Evolutionary conservation across 768 basidiomycete species (phyloP).

Genomic region (Pleurotus cornucopiae): DNA sequence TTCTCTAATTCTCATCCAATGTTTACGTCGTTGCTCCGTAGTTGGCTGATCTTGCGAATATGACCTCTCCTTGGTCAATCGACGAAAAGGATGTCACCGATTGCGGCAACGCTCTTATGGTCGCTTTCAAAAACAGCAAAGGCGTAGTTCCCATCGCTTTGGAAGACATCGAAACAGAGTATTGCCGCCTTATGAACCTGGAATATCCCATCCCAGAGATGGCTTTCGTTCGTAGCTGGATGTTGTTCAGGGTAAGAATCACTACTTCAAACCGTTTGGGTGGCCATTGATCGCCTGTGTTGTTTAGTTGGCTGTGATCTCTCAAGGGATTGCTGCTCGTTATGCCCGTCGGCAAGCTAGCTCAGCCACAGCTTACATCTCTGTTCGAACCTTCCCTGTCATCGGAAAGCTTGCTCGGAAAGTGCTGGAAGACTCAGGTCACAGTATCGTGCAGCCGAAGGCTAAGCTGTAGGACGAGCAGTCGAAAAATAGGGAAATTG

Average conservation of each 20-base stretch:
- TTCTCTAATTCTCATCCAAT: neutral
- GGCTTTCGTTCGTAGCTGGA: conserved; percentile 81
- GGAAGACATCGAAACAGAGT: conserved; percentile 78
- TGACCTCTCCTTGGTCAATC: conserved; percentile 81
- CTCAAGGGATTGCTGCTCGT: conserved; percentile 88
- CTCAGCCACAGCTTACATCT: conserved; percentile 64
- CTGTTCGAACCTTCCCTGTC: conserved; percentile 46
- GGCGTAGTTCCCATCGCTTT: conserved; percentile 57
- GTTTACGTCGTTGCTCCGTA: conserved; percentile 19
- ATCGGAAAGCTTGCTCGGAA: conserved; percentile 61
- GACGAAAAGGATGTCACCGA: conserved; percentile 36
- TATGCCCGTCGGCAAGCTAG: conserved; percentile 84
- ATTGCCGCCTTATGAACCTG: conserved; percentile 61
- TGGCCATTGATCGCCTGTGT: neutral
- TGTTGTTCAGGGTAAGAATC: conserved; percentile 67
- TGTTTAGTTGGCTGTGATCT: conserved; percentile 68
- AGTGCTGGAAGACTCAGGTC: conserved; percentile 53
- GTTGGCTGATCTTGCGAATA: conserved; percentile 87
- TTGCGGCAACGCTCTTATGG: conserved; percentile 24
- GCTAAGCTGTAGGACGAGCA: conserved; percentile 12
- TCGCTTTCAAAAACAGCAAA: conserved; percentile 61
- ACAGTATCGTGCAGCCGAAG: conserved; percentile 14
- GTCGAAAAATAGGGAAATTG: too few species aligned
- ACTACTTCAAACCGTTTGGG: conserved; percentile 1
- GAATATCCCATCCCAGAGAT: conserved; percentile 77